A percentile compares a stretch with the other conserved stretches of the same genome.
These are phyloP conservation scores for Turritis glabra DNA, from an alignment of 345 rosid genomes.

Conservation along the genomic window DNA sequence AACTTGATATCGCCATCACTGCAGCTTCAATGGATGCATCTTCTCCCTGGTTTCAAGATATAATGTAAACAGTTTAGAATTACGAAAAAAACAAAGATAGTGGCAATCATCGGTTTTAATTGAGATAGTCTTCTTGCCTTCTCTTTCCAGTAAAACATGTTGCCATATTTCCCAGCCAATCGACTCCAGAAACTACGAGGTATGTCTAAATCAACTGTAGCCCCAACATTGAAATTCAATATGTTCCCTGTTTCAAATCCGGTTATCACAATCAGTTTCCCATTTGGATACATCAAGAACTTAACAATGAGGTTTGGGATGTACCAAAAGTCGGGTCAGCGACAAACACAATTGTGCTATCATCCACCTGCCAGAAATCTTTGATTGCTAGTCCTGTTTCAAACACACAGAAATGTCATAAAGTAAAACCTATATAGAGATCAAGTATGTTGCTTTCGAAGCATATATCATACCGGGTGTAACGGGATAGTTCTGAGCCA, in stretches of 20 bases:
- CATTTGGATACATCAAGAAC: slow-evolving; percentile 8
- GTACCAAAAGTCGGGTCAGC: slow-evolving; percentile 90
- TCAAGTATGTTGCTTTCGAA: not conserved
- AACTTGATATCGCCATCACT: slow-evolving; percentile 80
- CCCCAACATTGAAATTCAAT: slow-evolving; percentile 84
- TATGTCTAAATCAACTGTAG: slow-evolving; percentile 69
- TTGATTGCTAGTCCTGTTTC: slow-evolving; percentile 73
- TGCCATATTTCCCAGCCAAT: slow-evolving; percentile 41
- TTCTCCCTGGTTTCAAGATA: slow-evolving; percentile 65
- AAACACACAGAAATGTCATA: slow-evolving; percentile 14
- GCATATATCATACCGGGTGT: slow-evolving; percentile 64
- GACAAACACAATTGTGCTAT: slow-evolving; percentile 80
- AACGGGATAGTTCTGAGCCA: slow-evolving; percentile 92
- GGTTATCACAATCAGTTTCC: slow-evolving; percentile 43
- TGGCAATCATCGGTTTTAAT: not conserved
- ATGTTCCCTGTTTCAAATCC: slow-evolving; percentile 75
- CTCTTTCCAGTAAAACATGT: slow-evolving; percentile 78
- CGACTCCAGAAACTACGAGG: slow-evolving; percentile 87
- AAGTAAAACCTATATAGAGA: not conserved
- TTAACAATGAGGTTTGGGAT: slow-evolving; percentile 2
- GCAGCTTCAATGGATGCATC: slow-evolving; percentile 92
- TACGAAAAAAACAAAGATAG: not conserved
- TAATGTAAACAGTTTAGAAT: not conserved
- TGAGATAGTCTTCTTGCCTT: slow-evolving; percentile 47
- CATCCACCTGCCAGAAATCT: slow-evolving; percentile 92